Conservation (phyloP, 2,329 filamentous ascomycete genomes). For the Diaporthe vaccinii region DNA sequence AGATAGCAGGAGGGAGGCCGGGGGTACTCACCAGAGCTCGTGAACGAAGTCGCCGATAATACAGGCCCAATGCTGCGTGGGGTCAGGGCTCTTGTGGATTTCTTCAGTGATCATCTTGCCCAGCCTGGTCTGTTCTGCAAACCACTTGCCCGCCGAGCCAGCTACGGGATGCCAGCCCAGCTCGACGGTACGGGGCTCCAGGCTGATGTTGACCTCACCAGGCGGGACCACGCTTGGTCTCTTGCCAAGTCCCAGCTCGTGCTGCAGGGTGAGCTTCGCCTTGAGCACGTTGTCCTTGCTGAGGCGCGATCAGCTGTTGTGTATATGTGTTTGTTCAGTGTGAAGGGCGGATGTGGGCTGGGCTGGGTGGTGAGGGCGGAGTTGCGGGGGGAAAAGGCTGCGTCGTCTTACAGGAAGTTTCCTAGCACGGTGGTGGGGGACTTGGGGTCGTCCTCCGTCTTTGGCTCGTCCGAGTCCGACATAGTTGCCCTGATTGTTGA, state of each 20-base stretch:
- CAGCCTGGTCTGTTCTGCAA: conserved; percentile 67
- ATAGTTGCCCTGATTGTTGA: conserved; percentile 3
- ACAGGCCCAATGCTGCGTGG: conserved; percentile 72
- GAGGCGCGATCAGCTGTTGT: neutral
- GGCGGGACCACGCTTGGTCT: conserved; percentile 59
- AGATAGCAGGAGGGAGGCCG: neutral
- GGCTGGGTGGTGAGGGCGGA: neutral
- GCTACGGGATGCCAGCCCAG: conserved; percentile 72
- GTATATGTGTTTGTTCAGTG: neutral
- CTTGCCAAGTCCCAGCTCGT: conserved; percentile 59
- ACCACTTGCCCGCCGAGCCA: conserved; percentile 69
- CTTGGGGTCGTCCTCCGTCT: conserved; percentile 29
- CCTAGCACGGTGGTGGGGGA: conserved; percentile 36
- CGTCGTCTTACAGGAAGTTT: conserved; percentile 35
- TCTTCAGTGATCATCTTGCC: conserved; percentile 69
- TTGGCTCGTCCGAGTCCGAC: conserved; percentile 4
- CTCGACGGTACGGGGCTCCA: conserved; percentile 58
- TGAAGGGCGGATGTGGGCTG: neutral
- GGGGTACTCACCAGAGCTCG: conserved; percentile 61
- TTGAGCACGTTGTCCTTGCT: conserved; percentile 54
- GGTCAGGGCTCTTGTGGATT: conserved; percentile 68
- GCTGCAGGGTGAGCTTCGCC: conserved; percentile 56
- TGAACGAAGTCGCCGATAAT: conserved; percentile 68
- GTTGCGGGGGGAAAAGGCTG: neutral
- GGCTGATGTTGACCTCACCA: conserved; percentile 53